Conservation (phyloP, 2,329 filamentous ascomycete genomes). For the Talaromyces sp. region DNA sequence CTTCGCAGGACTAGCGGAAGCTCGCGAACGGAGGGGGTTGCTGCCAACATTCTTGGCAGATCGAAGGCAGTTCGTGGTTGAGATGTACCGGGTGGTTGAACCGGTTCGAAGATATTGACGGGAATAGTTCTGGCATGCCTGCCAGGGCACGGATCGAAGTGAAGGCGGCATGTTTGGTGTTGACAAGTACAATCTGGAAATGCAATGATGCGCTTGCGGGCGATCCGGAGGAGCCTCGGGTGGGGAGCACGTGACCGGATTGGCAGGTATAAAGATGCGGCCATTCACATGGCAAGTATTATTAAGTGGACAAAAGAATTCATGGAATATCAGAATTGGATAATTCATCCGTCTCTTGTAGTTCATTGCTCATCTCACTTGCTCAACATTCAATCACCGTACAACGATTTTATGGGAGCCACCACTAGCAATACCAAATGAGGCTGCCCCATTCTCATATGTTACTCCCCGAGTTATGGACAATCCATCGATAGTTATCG, state of each 20-base stretch:
- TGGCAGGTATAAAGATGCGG: no score
- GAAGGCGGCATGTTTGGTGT: constrained; percentile 16
- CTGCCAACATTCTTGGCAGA: constrained; percentile 8
- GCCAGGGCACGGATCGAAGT: constrained; percentile 26
- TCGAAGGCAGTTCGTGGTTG: constrained; percentile 32
- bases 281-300: no score
- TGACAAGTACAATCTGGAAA: not conserved
- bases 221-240: constrained; percentile 11
- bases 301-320: no score
- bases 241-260: constrained; percentile 28
- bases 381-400: not conserved
- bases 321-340: no score
- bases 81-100: constrained; percentile 23
- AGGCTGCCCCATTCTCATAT: constrained; percentile 25
- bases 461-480: constrained; percentile 19
- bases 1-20: constrained; percentile 6
- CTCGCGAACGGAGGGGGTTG: constrained; percentile 2
- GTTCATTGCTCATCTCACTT: no score
- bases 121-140: constrained; percentile 32
- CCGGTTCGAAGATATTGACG: constrained; percentile 16
- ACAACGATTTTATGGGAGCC: constrained; percentile 29
- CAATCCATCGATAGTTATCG: constrained; percentile 27
- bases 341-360: no score
- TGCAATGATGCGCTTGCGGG: not conserved
- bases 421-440: constrained; percentile 21